These are phyloP conservation scores for Diophrys sp. DNA, from an alignment of 73 alveolate genomes.

Conservation along the genomic window DNA sequence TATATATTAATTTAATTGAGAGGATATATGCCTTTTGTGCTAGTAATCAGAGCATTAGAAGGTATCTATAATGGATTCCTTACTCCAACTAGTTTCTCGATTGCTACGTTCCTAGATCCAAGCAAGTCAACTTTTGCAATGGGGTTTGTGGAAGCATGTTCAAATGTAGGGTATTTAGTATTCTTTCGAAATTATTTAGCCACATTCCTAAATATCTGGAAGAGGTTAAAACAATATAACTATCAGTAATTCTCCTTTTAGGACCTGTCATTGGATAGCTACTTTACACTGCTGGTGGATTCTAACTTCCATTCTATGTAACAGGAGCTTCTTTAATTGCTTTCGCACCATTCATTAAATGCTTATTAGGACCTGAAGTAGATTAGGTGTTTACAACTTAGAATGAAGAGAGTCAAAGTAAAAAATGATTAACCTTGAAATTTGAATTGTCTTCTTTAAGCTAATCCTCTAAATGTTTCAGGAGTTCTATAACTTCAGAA, in stretches of 20 bases:
- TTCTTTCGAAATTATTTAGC: no score
- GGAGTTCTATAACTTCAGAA: no score
- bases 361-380: neutral
- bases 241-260: no score
- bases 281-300: slow-evolving; percentile 1
- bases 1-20: no score
- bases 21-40: neutral
- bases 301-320: slow-evolving; percentile 7
- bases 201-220: no score
- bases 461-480: no score
- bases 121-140: neutral
- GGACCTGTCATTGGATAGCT: slow-evolving; percentile 7
- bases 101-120: neutral
- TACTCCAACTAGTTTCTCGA: neutral
- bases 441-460: no score
- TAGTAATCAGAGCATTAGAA: neutral
- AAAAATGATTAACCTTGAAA: no score
- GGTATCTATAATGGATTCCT: slow-evolving; percentile 11
- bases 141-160: neutral
- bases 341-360: neutral
- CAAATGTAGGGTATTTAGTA: neutral
- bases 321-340: neutral
- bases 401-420: no score
- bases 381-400: neutral
- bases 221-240: no score